Conservation (phyloP, 2,329 filamentous ascomycete genomes). For the Cryphonectria japonica region DNA sequence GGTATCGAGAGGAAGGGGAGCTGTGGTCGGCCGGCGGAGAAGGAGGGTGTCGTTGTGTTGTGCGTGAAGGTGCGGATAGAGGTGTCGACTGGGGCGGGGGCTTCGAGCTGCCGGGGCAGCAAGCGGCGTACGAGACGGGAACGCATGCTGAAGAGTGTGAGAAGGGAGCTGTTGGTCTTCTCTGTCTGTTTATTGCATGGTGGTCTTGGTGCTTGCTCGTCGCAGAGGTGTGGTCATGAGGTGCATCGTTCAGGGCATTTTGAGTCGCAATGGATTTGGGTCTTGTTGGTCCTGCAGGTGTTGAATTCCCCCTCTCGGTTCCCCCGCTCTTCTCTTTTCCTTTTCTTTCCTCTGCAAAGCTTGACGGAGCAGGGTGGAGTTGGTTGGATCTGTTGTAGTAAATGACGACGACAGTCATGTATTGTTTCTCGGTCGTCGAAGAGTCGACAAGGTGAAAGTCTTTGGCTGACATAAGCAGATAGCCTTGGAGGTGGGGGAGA, state of each 20-base stretch:
- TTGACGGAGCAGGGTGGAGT: neutral
- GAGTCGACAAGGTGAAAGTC: neutral
- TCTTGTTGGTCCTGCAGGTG: neutral
- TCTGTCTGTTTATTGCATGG: neutral
- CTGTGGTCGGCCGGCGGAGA: constrained; percentile 45
- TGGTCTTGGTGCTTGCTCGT: neutral
- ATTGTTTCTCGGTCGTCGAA: neutral
- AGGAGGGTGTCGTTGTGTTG: constrained; percentile 48
- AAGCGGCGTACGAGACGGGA: constrained; percentile 44
- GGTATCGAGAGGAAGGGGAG: constrained; percentile 57
- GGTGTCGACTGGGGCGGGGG: constrained; percentile 25
- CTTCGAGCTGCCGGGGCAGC: constrained; percentile 32
- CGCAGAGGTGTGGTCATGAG: neutral
- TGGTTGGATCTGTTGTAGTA: neutral
- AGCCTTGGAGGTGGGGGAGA: neutral
- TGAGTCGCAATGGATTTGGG: neutral
- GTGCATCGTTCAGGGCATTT: neutral
- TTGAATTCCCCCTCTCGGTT: neutral
- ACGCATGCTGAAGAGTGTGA: constrained; percentile 40
- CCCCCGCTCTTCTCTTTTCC: neutral
- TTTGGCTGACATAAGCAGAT: constrained; percentile 17
- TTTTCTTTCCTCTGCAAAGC: neutral
- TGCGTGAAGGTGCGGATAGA: constrained; percentile 59
- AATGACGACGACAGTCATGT: neutral
- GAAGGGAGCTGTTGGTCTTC: neutral